Evolutionary conservation across 2,329 filamentous ascomycete species (phyloP).

Genomic region (Trichoderma gracile): DNA sequence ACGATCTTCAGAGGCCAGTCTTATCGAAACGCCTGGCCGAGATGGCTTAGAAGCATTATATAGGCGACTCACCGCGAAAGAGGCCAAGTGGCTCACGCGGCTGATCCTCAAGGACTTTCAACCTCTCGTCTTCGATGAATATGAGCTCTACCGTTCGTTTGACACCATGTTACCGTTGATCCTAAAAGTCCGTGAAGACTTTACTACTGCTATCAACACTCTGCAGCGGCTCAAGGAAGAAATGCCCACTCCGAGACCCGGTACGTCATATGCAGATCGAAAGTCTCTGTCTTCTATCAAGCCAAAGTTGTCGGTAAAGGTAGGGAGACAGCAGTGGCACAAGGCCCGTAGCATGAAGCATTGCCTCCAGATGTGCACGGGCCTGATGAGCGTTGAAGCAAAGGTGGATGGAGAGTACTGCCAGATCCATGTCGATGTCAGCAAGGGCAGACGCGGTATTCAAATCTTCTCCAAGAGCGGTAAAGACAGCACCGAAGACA

Average conservation of each 20-base stretch:
- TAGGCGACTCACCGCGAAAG: slow-evolving; percentile 59
- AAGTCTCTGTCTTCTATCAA: slow-evolving; percentile 42
- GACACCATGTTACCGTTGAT: slow-evolving; percentile 71
- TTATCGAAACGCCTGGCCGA: slow-evolving; percentile 37
- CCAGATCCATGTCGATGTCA: slow-evolving; percentile 77
- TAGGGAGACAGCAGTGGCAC: slow-evolving; percentile 63
- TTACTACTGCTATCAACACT: slow-evolving; percentile 59
- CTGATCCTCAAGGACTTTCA: slow-evolving; percentile 74
- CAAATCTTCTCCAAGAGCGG: slow-evolving; percentile 91
- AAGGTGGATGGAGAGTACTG: slow-evolving; percentile 92
- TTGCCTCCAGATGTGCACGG: slow-evolving; percentile 64
- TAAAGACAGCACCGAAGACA: slow-evolving; percentile 80
- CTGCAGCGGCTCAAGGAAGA: slow-evolving; percentile 43
- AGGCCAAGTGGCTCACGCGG: slow-evolving; percentile 86
- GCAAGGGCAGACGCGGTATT: slow-evolving; percentile 55
- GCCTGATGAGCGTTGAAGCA: slow-evolving; percentile 70
- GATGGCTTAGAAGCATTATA: slow-evolving; percentile 58
- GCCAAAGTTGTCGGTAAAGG: slow-evolving; percentile 61
- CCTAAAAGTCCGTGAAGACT: slow-evolving; percentile 68
- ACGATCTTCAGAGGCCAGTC: slow-evolving; percentile 40
- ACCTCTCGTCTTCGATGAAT: slow-evolving; percentile 63
- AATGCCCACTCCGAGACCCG: slow-evolving; percentile 26
- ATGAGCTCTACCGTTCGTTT: slow-evolving; percentile 58
- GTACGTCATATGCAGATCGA: slow-evolving; percentile 24
- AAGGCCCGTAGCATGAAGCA: slow-evolving; percentile 73